Evolutionary conservation across 2,329 filamentous ascomycete species (phyloP), one percentile per base, ranked within the genome.

Genomic region (Akanthomyces dipterigenus): DNA sequence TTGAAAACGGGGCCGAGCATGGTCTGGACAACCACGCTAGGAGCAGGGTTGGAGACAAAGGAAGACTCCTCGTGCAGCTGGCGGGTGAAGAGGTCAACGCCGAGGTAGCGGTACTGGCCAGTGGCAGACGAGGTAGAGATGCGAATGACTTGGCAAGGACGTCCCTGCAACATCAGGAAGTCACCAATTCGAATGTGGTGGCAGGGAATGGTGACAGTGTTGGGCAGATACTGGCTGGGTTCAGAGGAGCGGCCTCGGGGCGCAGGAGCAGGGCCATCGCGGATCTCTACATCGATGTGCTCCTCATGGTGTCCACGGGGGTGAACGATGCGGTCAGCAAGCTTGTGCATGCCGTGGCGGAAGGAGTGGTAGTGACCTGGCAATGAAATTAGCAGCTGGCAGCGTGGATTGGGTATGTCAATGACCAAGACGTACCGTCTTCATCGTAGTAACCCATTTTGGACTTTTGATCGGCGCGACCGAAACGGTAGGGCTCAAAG

Each of bases 1-100:
- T 98, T 98, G 91, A 98, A 97, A 82, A 98, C 88, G 66, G 95
- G 95, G 71, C 93, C 95, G 69, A 96, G 90, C 92, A 99, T 98
- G 82, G 93, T 98, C 89, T 99, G 95, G 72, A 99, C 93, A 66
- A 98, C 87, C 64, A 99, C 95, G 70, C 91, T 96, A 70, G 93
- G 93, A 68, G 90, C 91, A 67, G 95, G 95, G 89, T 96, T 96
- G 80, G 91, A 93, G 81, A 98, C 88, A 82, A 96, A 97, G 72
- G 89, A 93, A 62, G 91, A 96, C 88, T 99, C 95, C 83, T 99
- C 95, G 75, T 98, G 92, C 68, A 99, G 87, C 83, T 98, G 91
- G 86, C 96, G 96, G 85, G 93, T 97, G 91, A 99, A 99, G 73
- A 99, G 90, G 80, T 99, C 95, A 70, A 99, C 95, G 86, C 95